phyloP scores from a whole-genome alignment of 192 early-diverging fungal genomes.

The Endogone sp. region DNA sequence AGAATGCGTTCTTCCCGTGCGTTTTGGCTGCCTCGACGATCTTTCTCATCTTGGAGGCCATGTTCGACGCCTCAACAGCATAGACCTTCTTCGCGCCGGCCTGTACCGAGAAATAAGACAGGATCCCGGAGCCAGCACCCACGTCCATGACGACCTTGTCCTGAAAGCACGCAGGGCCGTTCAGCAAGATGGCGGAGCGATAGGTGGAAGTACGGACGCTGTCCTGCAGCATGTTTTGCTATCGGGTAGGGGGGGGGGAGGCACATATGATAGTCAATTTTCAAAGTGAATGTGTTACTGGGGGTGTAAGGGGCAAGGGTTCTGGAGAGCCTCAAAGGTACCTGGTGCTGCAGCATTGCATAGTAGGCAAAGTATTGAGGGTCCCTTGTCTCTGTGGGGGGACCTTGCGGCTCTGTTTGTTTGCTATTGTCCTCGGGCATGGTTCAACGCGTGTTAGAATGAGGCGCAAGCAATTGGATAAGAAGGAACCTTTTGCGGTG shows the following conservation, averaged over 20 bases:
- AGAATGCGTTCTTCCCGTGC: conserved; percentile 59
- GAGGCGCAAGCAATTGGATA: too few relatives aligned
- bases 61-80: conserved; percentile 93
- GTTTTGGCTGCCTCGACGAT: conserved; percentile 64
- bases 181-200: conserved; percentile 85
- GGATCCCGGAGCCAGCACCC: conserved; percentile 91
- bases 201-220: conserved; percentile 92
- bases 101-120: conserved; percentile 93
- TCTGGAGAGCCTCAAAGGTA: conserved; percentile 20
- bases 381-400: conserved; percentile 36
- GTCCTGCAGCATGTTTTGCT: conserved; percentile 99
- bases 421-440: not conserved
- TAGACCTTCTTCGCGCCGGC: conserved; percentile 92
- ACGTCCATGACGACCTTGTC: conserved; percentile 90
- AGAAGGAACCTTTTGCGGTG: not conserved
- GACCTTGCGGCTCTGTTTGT: not conserved
- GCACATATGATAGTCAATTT: conserved; percentile 9
- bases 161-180: conserved; percentile 68
- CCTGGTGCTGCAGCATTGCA: conserved; percentile 75
- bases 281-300: not conserved
- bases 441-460: not conserved
- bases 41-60: conserved; percentile 88
- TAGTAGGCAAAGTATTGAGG: conserved; percentile 81
- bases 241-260: conserved; percentile 6
- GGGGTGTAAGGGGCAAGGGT: not conserved